Conservation (phyloP, 257 asterid genomes). For the Datura wrightii region DNA sequence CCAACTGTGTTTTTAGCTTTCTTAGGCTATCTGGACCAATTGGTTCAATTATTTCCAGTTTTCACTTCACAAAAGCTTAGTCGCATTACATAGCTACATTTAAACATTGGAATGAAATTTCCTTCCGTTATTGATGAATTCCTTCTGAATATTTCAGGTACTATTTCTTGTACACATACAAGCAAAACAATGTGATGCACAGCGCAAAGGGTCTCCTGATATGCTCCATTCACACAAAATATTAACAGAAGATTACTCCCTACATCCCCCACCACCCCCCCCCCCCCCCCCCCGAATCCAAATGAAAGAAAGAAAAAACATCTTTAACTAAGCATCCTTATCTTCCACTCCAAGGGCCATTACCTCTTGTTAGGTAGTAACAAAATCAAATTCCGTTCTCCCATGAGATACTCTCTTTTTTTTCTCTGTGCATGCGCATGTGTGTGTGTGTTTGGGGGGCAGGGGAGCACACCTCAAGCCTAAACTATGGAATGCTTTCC, state of each 20-base stretch:
- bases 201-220: background rate
- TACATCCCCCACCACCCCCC: too few species aligned
- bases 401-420: background rate
- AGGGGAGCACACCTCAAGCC: background rate
- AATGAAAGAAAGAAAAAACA: background rate
- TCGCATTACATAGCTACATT: background rate
- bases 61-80: background rate
- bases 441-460: background rate
- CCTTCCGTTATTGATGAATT: background rate
- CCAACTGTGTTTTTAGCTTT: background rate
- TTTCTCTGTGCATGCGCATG: background rate
- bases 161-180: background rate
- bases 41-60: slow-evolving; percentile 1
- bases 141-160: slow-evolving; percentile 16
- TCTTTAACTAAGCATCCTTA: background rate
- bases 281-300: too few species aligned
- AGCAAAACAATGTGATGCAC: background rate
- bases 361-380: slow-evolving; percentile 9
- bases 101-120: background rate
- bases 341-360: background rate
- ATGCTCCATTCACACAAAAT: background rate
- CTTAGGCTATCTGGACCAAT: background rate
- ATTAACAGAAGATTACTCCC: background rate
- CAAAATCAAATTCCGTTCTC: background rate
- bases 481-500: slow-evolving; percentile 23